A percentile compares a stretch with the other conserved stretches of the same genome.
Conservation (phyloP, 352 stramenopile genomes). For the Phytophthora foliorum region DNA sequence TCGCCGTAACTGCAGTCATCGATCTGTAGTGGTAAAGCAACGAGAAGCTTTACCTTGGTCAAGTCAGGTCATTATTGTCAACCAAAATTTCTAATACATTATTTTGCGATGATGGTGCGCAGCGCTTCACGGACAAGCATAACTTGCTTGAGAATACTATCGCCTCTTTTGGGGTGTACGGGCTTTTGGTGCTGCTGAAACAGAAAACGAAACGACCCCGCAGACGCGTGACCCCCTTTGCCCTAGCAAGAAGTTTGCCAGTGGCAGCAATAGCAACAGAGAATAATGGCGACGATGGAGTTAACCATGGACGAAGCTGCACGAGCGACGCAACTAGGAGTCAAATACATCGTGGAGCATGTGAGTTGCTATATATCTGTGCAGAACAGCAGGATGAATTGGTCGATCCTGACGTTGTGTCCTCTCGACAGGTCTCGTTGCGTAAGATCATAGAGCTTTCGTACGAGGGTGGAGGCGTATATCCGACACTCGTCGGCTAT, state of each 20-base stretch:
- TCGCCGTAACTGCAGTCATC: constrained; percentile 9
- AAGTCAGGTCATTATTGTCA: not conserved
- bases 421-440: constrained; percentile 48
- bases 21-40: not conserved
- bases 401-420: not conserved
- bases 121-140: too few relatives aligned
- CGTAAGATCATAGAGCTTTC: constrained; percentile 52
- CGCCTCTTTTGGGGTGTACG: not conserved
- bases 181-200: constrained; percentile 8
- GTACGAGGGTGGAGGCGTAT: constrained; percentile 65
- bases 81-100: not conserved
- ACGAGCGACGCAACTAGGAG: constrained; percentile 29
- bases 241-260: not conserved
- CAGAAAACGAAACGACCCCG: constrained; percentile 29
- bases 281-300: constrained; percentile 10
- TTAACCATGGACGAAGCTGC: constrained; percentile 41
- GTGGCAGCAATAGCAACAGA: not conserved
- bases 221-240: not conserved
- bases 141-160: not conserved
- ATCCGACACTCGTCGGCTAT: constrained; percentile 70
- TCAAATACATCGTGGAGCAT: constrained; percentile 35
- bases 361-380: constrained; percentile 17
- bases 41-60: not conserved
- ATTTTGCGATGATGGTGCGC: too few relatives aligned
- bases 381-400: not conserved